Base-by-base conservation (phyloP, 2,329 filamentous ascomycete species). In the Immersiporthe knoxdaviesiana region DNA sequence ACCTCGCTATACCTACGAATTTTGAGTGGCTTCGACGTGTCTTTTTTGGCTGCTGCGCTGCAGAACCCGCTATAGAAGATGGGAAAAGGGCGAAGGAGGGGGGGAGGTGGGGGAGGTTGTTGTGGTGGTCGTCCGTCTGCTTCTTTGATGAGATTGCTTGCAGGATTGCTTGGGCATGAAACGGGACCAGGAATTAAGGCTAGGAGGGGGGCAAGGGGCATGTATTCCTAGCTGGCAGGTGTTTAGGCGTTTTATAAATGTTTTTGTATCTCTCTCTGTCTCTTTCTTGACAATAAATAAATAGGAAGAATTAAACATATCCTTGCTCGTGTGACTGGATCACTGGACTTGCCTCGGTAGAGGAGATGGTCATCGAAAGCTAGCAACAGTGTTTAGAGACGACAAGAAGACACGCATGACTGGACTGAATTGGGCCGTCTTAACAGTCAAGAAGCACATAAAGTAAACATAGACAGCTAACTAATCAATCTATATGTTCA, bases 201-300 rank as follows among this genome's bases (percentile, higher is more conserved):
- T 14, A 30, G 4, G 14, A 4, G 4, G 5, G n/a, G 6, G n/a
- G 50, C n/a, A 24, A 27, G 52, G 12, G 30, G 44, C 44, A 50
- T 63, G 27, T 52, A 52, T 30, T 63, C 24, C 21, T 63, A 52
- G 62, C 62, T 27, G 62, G 41, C 30, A 52, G 62, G 62, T 52
- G 62, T 63, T 63, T 16, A 37, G 62, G 62, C 62, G 62, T 63
- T 47, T 37, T 18, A 32, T n/a, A 27, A 44, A 47, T 47, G 2
- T 47, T n/a, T 30, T 50, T 47, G 4, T 47, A 3, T 47, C 8
- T 4, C 21, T 56, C 27, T 32, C n/a, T n/a, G n/a, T n/a, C n/a
- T n/a, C n/a, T n/a, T n/a, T n/a, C n/a, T n/a, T 54, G 50, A 54
- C 24, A 50, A 16, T 37, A 24, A 16, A 35, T n/a, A 35, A 35